Base-by-base conservation (phyloP, 2,329 filamentous ascomycete species). In the Dendrostoma leiphaemia region DNA sequence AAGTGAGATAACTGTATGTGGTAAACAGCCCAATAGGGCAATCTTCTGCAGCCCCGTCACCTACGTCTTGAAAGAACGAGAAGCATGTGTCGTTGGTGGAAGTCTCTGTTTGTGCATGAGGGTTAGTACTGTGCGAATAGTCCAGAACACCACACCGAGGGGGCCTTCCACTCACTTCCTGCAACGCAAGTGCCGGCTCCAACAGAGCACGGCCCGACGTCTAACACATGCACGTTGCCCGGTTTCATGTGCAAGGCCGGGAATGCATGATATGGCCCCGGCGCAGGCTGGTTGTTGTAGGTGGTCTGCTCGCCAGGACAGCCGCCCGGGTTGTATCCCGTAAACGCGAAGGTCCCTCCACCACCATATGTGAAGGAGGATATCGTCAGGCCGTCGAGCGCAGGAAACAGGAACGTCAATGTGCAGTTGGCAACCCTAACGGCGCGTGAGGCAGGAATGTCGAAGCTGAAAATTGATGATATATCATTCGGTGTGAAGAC, bases 361-460 rank as follows among this genome's bases (percentile, higher is more conserved):
- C 71, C 70, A 3, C 64, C 60, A 50, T 71, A 64, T n/a, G 50
- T 63, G 63, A 61, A 77, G 23, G 44, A 60, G 38, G 69, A 71
- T 3, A 67, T 69, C 34, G 58, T 56, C 6, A 74, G 65, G 58
- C 70, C 65, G 13, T 61, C 56, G 58, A 59, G 61, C 21, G 53
- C 56, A 0, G 77, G 77, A 57, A 79, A 69, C 34, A 74, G 63
- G 65, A 80, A 78, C 53, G 73, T 65, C n/a, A 79, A 62, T 5
- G 70, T 74, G 67, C 77, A 80, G 29, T 68, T 74, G n/a, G n/a
- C n/a, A n/a, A n/a, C n/a, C 57, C 72, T 73, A 55, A 71, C 70
- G 34, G 64, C 55, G 46, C 72, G 67, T 3, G 62, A 63, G 3
- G 64, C 58, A 0, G 71, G 71, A 23, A 79, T 65, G 57, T 79